A percentile compares a stretch with the other conserved stretches of the same genome.
Evolutionary conservation across 345 rosid genomes (phyloP).

Genomic region (Dipteronia dyeriana): DNA sequence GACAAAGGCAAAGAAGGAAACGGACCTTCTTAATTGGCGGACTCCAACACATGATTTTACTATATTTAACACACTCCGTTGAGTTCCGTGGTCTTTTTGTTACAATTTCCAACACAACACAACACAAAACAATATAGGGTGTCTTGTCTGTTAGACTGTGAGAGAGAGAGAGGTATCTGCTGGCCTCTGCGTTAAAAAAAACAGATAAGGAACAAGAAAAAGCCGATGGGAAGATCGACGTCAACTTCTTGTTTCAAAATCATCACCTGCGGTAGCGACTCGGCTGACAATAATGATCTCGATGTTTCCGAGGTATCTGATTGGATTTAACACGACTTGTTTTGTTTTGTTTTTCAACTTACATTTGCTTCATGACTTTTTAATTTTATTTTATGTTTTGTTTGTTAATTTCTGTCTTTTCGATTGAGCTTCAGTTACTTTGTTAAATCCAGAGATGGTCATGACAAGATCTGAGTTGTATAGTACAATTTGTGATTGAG

Average conservation of each 20-base stretch:
- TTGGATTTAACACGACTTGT: background rate
- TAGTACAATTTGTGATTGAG: background rate
- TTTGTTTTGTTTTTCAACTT: background rate
- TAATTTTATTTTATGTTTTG: background rate
- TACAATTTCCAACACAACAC: constrained; percentile 50
- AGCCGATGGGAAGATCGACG: constrained; percentile 41
- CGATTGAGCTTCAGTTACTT: background rate
- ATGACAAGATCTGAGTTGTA: constrained; percentile 15
- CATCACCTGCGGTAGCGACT: constrained; percentile 66
- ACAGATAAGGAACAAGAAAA: background rate
- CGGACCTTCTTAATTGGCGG: constrained; percentile 35
- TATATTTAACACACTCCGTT: constrained; percentile 37
- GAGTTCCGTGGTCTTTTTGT: constrained; percentile 46
- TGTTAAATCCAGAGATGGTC: background rate
- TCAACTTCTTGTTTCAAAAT: constrained; percentile 66
- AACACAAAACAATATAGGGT: constrained; percentile 4
- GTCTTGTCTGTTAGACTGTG: constrained; percentile 20
- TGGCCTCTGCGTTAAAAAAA: background rate
- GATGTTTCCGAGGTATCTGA: constrained; percentile 48
- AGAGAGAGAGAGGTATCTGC: constrained; percentile 12
- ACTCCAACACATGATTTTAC: constrained; percentile 28
- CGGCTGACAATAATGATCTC: constrained; percentile 49
- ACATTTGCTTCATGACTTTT: background rate
- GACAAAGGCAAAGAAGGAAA: constrained; percentile 5
- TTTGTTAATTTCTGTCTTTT: background rate